phyloP scores from a whole-genome alignment of 805 yeast genomes.

The Yarrowia sp. region DNA sequence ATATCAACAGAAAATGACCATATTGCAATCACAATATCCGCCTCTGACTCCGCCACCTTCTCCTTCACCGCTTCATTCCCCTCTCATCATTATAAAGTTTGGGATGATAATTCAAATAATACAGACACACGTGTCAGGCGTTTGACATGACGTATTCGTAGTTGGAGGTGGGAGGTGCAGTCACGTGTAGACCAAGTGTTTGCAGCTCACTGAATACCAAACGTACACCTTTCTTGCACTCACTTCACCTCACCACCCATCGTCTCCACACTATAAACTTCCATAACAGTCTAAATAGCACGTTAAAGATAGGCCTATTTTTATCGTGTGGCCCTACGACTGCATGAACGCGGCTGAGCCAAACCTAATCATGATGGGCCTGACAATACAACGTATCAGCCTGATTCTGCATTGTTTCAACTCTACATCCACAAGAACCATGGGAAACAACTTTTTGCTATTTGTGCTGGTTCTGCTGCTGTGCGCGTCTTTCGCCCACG shows the following conservation, averaged over 20 bases:
- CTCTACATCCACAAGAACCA: background rate
- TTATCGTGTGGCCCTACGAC: conserved; percentile 11
- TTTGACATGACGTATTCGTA: too few species aligned
- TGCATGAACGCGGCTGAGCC: conserved; percentile 27
- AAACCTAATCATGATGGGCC: conserved; percentile 24
- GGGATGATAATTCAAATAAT: conserved; percentile 3
- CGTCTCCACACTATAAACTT: too few species aligned
- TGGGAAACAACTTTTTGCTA: conserved; percentile 13
- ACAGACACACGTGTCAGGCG: background rate
- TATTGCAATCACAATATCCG: too few species aligned
- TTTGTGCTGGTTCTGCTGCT: conserved; percentile 23
- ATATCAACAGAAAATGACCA: too few species aligned
- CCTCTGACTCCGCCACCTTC: too few species aligned
- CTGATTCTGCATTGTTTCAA: too few species aligned
- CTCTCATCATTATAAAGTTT: background rate
- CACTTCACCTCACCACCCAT: background rate
- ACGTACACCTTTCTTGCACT: too few species aligned
- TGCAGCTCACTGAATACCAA: too few species aligned
- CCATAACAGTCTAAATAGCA: too few species aligned
- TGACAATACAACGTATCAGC: background rate
- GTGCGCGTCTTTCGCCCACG: conserved; percentile 40
- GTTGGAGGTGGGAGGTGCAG: too few species aligned
- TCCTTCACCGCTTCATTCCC: background rate
- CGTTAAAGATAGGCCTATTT: background rate
- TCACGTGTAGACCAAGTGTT: background rate